Conservation (phyloP, 139 green algal genomes). For the Gonium pectorale region DNA sequence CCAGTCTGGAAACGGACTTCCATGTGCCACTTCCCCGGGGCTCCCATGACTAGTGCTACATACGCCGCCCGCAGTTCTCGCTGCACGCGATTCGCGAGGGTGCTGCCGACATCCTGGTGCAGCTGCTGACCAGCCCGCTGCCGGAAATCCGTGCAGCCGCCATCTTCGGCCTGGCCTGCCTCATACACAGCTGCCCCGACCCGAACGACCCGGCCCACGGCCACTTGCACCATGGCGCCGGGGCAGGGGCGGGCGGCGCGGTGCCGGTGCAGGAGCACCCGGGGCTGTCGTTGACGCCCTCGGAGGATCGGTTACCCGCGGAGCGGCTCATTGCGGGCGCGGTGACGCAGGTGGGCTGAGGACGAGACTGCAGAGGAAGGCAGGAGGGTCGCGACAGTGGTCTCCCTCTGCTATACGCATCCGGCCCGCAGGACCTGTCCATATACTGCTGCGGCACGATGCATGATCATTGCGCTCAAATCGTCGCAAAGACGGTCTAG, state of each 20-base stretch:
- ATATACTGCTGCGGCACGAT: no score
- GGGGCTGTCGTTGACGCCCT: slow-evolving; percentile 43
- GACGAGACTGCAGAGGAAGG: no score
- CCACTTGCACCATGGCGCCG: neutral
- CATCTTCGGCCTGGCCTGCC: slow-evolving; percentile 84
- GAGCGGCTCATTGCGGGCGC: slow-evolving; percentile 64
- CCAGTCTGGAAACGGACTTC: no score
- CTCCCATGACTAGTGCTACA: no score
- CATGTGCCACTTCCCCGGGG: no score
- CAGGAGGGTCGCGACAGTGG: no score
- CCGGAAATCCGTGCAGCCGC: slow-evolving; percentile 90
- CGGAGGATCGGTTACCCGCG: slow-evolving; percentile 60
- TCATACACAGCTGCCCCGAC: slow-evolving; percentile 74
- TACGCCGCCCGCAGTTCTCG: slow-evolving; percentile 48
- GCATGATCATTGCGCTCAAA: no score
- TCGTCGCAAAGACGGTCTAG: no score
- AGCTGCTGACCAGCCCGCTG: slow-evolving; percentile 67
- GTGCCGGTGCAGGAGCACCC: neutral
- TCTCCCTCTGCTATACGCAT: no score
- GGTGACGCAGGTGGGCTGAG: slow-evolving; percentile 45
- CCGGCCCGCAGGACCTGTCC: no score
- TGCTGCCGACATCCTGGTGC: slow-evolving; percentile 65
- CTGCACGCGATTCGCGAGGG: slow-evolving; percentile 66
- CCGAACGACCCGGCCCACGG: neutral
- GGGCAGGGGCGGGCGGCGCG: neutral